Percentiles rank a stretch among this genome's conserved stretches.
phyloP scores from a whole-genome alignment of 176 grass and related monocot species.

The Oryza rufipogon region DNA sequence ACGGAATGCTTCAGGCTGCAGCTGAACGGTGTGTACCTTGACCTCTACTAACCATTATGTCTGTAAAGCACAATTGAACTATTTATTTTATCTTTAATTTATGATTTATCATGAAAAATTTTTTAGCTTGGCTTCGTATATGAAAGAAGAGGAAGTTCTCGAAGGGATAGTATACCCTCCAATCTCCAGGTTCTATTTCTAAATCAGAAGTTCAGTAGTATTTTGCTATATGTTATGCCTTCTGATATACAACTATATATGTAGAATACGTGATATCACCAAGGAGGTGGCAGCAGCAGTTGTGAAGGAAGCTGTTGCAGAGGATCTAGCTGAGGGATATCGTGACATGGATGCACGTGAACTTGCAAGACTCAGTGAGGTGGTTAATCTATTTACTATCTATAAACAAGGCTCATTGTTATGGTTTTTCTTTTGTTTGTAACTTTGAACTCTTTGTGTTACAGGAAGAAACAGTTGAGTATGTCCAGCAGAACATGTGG shows the following conservation, averaged over 20 bases:
- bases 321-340: constrained; percentile 95
- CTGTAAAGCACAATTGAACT: background rate
- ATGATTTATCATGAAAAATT: constrained; percentile 16
- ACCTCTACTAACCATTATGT: constrained; percentile 7
- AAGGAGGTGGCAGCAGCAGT: constrained; percentile 94
- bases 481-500: constrained; percentile 93
- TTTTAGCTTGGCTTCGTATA: constrained; percentile 90
- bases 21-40: constrained; percentile 78
- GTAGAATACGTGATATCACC: constrained; percentile 95
- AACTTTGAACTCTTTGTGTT: constrained; percentile 18
- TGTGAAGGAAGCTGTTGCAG: constrained; percentile 85
- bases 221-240: constrained; percentile 10
- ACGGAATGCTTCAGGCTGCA: constrained; percentile 95
- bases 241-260: constrained; percentile 25
- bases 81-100: constrained; percentile 38
- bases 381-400: constrained; percentile 48
- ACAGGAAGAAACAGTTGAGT: constrained; percentile 85
- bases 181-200: constrained; percentile 72
- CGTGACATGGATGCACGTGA: constrained; percentile 89
- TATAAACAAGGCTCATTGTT: constrained; percentile 19
- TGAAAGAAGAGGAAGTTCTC: constrained; percentile 90
- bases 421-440: constrained; percentile 21
- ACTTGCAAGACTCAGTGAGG: constrained; percentile 82
- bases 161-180: constrained; percentile 93
- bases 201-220: constrained; percentile 34